A percentile compares a stretch with the other conserved stretches of the same genome.
phyloP scores from a whole-genome alignment of 2,329 filamentous ascomycete genomes.

The Neocucurbitaria cava region DNA sequence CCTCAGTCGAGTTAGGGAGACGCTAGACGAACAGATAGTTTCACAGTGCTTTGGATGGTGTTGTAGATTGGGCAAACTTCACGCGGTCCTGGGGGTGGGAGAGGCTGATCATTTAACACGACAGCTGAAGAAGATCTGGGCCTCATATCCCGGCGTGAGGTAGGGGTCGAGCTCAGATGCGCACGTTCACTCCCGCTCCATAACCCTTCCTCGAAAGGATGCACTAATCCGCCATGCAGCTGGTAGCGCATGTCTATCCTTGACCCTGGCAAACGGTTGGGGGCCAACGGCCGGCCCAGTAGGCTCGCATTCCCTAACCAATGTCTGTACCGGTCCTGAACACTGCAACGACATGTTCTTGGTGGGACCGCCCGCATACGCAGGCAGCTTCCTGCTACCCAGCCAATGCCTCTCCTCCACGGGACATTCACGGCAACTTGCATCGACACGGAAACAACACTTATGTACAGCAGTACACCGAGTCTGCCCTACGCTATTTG shows the following conservation, averaged over 20 bases:
- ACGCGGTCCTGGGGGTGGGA: neutral
- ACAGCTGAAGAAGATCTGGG: slow-evolving; percentile 22
- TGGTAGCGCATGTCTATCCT: slow-evolving; percentile 18
- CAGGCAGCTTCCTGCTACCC: neutral
- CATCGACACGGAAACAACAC: neutral
- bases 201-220: slow-evolving; percentile 10
- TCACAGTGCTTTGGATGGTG: neutral
- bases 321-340: neutral
- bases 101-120: slow-evolving; percentile 3
- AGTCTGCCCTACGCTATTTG: neutral
- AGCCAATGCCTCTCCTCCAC: neutral
- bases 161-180: slow-evolving; percentile 16
- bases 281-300: slow-evolving; percentile 9
- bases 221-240: slow-evolving; percentile 13
- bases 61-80: neutral
- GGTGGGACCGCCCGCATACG: slow-evolving; percentile 6
- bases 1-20: neutral
- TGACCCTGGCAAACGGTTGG: slow-evolving; percentile 14
- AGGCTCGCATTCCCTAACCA: slow-evolving; percentile 2
- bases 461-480: too few relatives aligned
- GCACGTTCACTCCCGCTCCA: slow-evolving; percentile 22
- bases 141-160: slow-evolving; percentile 18
- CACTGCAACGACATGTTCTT: slow-evolving; percentile 1
- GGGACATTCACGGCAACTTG: neutral
- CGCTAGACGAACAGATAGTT: neutral